Evolutionary conservation across 495 filamentous ascomycete species (phyloP), one percentile per base, ranked within the genome.

Genomic region (Annulohypoxylon maeteangense): DNA sequence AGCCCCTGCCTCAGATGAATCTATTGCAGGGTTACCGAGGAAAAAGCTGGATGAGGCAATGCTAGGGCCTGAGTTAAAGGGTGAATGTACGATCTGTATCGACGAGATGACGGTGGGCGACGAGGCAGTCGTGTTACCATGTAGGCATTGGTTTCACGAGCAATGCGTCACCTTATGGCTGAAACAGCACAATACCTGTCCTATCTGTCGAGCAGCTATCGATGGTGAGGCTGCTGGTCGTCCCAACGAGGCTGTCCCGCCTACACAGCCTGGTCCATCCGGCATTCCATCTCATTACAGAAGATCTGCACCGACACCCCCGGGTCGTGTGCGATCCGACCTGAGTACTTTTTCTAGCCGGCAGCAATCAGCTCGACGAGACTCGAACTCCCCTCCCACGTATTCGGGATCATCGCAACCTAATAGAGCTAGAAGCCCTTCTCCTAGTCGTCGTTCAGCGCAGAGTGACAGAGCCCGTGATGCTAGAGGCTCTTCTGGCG

Each of bases 21-120:
- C 91, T 2, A 97, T 99, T 68, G 86, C 83, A 4, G 82, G 84
- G 14, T 81, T 99, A 1, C 92, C 92, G 0, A 91, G 87, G 74
- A 92, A 90, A 67, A 83, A 81, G 32, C 78, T 94, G 3, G 84
- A 90, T 47, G 80, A 83, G 36, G 85, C 89, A 42, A 90, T 94
- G 87, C 79, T 94, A 23, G 92, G 78, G 1, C 71, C 81, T 0
- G 86, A 88, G 48, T 78, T 81, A 3, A 86, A 84, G 64, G 92
- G 86, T 3, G 94, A 97, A 70, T 97, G 94, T 75, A 93, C 92
- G 23, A 95, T 97, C 65, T 99, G 95, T 76, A 98, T 98, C 85
- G 95, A 98, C 61, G 86, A 92, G 1, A 89, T 97, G 34, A 83
- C 88, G 44, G 74, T 91, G 34, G 92, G 89, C 12, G 91, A 90